These are phyloP conservation scores for Articulospora tetracladia DNA, from an alignment of 495 filamentous ascomycete species.

Conservation along the genomic window DNA sequence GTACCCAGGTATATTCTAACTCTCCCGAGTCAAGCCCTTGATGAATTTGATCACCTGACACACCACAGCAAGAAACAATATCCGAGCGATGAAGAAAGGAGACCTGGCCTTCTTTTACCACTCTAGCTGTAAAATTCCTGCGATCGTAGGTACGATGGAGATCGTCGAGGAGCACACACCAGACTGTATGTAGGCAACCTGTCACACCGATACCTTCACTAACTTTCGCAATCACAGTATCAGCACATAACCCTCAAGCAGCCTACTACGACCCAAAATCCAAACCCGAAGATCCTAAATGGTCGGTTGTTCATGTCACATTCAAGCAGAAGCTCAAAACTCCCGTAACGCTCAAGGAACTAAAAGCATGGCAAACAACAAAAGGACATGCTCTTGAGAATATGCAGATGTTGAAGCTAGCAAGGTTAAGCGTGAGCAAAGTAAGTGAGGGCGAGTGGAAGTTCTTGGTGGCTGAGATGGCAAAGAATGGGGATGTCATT, in stretches of 20 bases:
- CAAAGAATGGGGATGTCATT: slow-evolving; percentile 29
- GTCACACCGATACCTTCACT: slow-evolving; percentile 18
- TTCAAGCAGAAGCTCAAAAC: slow-evolving; percentile 77
- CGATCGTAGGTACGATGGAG: slow-evolving; percentile 91
- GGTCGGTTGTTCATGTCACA: slow-evolving; percentile 83
- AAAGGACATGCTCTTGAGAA: slow-evolving; percentile 63
- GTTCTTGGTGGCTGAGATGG: slow-evolving; percentile 60
- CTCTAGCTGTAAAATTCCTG: slow-evolving; percentile 88
- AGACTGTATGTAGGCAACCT: slow-evolving; percentile 61
- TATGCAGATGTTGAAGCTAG: slow-evolving; percentile 79
- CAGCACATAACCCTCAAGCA: slow-evolving; percentile 70
- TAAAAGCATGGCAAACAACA: slow-evolving; percentile 57
- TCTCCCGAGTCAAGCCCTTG: not conserved
- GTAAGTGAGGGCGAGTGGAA: slow-evolving; percentile 75
- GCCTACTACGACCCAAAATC: slow-evolving; percentile 79
- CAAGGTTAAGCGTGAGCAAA: slow-evolving; percentile 77
- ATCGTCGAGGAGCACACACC: slow-evolving; percentile 77
- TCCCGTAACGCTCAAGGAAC: slow-evolving; percentile 67
- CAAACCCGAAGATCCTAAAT: slow-evolving; percentile 73
- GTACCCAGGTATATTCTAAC: slow-evolving; percentile 16
- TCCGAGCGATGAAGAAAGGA: slow-evolving; percentile 84
- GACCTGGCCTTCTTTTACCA: slow-evolving; percentile 97
- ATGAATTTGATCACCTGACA: not conserved
- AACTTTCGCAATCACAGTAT: slow-evolving; percentile 46
- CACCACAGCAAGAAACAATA: slow-evolving; percentile 69